These are phyloP conservation scores for Rubus parviflorus DNA, from an alignment of 306 rosid genomes.

Conservation along the genomic window DNA sequence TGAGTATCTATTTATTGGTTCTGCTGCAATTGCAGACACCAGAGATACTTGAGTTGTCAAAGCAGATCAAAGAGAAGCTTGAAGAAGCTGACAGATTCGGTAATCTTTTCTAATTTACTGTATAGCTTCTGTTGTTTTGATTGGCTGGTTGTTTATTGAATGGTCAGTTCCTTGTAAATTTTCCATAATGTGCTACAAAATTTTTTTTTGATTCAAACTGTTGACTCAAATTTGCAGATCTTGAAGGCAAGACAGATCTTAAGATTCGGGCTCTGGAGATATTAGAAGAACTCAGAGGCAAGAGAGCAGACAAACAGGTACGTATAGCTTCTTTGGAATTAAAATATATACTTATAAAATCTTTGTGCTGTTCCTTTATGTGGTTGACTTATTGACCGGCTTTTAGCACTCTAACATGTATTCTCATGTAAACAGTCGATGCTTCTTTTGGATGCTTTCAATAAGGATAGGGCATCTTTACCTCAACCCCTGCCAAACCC, in stretches of 20 bases:
- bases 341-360: not conserved
- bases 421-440: constrained; percentile 55
- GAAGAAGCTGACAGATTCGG: constrained; percentile 92
- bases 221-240: constrained; percentile 54
- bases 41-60: constrained; percentile 77
- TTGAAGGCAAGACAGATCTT: constrained; percentile 92
- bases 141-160: not conserved
- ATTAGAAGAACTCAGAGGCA: constrained; percentile 85
- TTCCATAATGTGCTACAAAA: not conserved
- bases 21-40: constrained; percentile 60
- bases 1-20: not conserved
- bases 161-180: too few relatives aligned
- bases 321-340: not conserved
- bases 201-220: not conserved
- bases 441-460: constrained; percentile 95
- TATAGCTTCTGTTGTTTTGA: not conserved
- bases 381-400: constrained; percentile 8
- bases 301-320: constrained; percentile 97
- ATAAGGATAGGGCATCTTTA: constrained; percentile 93
- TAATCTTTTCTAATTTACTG: constrained; percentile 30
- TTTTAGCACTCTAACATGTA: not conserved
- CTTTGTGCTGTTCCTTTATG: constrained; percentile 2
- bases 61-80: constrained; percentile 78
- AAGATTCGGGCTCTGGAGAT: constrained; percentile 90
- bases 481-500: constrained; percentile 95